Evolutionary conservation across 1,139 yeast species (phyloP).

Genomic region (Geotrichum reessii): DNA sequence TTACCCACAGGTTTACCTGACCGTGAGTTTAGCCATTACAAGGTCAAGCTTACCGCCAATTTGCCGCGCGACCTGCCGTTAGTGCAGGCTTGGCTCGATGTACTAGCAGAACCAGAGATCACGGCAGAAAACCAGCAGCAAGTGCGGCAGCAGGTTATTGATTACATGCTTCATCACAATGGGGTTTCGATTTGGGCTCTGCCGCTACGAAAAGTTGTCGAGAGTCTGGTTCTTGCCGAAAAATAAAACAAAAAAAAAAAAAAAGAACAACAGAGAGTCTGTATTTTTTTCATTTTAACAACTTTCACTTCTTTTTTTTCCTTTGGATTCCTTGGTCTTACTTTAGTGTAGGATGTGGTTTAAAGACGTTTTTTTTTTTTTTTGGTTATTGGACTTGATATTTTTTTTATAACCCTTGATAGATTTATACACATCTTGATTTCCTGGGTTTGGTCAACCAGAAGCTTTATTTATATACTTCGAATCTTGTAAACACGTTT

Average conservation of each 20-base stretch:
- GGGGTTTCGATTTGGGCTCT: conserved; percentile 54
- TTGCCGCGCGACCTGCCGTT: conserved; percentile 24
- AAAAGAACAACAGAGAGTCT: too few species aligned
- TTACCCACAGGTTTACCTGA: conserved; percentile 31
- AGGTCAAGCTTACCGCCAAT: conserved; percentile 32
- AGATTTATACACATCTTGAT: too few species aligned
- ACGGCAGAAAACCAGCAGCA: background rate
- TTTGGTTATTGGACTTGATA: too few species aligned
- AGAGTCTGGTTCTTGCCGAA: conserved; percentile 21
- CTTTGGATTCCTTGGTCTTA: too few species aligned
- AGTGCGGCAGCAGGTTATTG: conserved; percentile 36
- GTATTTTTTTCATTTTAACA: background rate
- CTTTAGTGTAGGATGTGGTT: too few species aligned
- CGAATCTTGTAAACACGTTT: too few species aligned
- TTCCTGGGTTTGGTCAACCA: too few species aligned
- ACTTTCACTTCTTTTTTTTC: too few species aligned
- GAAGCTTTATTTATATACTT: too few species aligned
- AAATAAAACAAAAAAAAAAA: too few species aligned
- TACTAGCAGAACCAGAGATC: background rate
- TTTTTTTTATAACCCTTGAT: too few species aligned
- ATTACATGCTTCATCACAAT: conserved; percentile 47
- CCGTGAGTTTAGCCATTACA: conserved; percentile 40
- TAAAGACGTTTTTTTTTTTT: too few species aligned
- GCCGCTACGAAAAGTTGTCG: conserved; percentile 49
- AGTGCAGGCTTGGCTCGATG: conserved; percentile 21